These are phyloP conservation scores for Penicillium concentricum DNA, from an alignment of 2,329 filamentous ascomycete species.

Conservation along the genomic window DNA sequence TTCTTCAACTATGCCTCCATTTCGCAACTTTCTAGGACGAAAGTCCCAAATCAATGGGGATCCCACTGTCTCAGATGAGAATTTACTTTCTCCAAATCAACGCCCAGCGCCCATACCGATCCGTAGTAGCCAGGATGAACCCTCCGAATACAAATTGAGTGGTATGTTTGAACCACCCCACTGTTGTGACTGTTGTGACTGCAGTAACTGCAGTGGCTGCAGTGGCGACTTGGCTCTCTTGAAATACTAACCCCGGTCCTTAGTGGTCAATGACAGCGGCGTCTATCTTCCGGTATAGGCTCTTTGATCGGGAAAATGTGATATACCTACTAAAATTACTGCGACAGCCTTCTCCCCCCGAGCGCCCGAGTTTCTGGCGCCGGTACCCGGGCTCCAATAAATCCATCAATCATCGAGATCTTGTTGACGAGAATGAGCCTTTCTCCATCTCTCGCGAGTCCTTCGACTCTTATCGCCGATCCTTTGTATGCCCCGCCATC, in stretches of 20 bases:
- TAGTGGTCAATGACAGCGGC: slow-evolving; percentile 93
- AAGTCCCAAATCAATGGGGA: slow-evolving; percentile 50
- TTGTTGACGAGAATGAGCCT: slow-evolving; percentile 79
- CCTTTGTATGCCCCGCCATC: slow-evolving; percentile 66
- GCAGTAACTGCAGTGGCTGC: not conserved
- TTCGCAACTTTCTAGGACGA: slow-evolving; percentile 70
- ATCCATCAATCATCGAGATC: slow-evolving; percentile 60
- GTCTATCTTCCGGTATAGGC: slow-evolving; percentile 82
- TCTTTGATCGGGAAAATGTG: not conserved
- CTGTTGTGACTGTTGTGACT: not conserved
- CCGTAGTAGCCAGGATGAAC: slow-evolving; percentile 62
- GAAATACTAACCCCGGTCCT: slow-evolving; percentile 27
- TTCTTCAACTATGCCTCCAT: slow-evolving; percentile 57
- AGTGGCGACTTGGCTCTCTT: not conserved
- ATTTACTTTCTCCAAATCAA: slow-evolving; percentile 47
- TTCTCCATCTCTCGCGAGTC: slow-evolving; percentile 96
- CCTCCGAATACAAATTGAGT: slow-evolving; percentile 75
- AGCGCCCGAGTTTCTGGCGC: slow-evolving; percentile 78
- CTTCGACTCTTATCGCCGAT: slow-evolving; percentile 93
- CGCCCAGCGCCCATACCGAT: slow-evolving; percentile 55
- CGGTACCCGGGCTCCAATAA: slow-evolving; percentile 50
- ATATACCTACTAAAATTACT: not conserved
- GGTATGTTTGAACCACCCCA: slow-evolving; percentile 54
- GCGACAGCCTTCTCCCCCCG: slow-evolving; percentile 76
- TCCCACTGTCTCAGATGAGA: slow-evolving; percentile 53